Percentiles rank a stretch among this genome's conserved stretches.
phyloP scores from a whole-genome alignment of 257 asterid species.

The Asclepias syriaca region DNA sequence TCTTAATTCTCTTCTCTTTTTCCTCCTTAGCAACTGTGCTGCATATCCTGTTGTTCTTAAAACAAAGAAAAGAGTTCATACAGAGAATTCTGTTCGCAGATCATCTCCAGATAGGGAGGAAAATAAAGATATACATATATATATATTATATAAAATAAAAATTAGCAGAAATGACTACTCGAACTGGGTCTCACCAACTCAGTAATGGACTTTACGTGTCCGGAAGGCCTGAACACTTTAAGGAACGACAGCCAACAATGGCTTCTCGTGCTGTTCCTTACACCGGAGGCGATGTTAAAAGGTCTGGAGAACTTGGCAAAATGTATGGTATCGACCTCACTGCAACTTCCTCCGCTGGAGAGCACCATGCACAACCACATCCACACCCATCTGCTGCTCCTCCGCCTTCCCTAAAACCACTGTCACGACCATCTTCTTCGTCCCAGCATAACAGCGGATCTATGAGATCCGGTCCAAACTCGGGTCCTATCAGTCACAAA shows the following conservation, averaged over 20 bases:
- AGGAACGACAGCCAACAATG: slow-evolving; percentile 67
- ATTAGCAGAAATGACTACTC: slow-evolving; percentile 36
- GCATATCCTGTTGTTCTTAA: too few species aligned
- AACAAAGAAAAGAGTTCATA: not conserved
- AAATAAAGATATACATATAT: not conserved
- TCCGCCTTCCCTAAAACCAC: slow-evolving; percentile 43
- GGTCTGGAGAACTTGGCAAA: slow-evolving; percentile 81
- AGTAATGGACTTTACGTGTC: slow-evolving; percentile 86
- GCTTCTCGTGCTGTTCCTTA: slow-evolving; percentile 71
- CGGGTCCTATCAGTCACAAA: slow-evolving; percentile 51
- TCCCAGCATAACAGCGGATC: slow-evolving; percentile 79
- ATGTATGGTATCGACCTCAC: slow-evolving; percentile 69
- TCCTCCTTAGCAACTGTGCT: slow-evolving; percentile 4
- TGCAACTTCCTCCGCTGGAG: slow-evolving; percentile 25
- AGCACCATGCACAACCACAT: slow-evolving; percentile 27
- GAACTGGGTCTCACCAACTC: slow-evolving; percentile 88
- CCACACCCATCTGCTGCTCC: slow-evolving; percentile 9
- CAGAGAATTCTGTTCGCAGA: not conserved
- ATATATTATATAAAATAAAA: not conserved
- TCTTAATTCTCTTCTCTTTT: not conserved
- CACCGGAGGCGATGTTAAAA: slow-evolving; percentile 90
- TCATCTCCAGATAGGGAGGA: not conserved
- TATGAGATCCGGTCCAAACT: slow-evolving; percentile 81
- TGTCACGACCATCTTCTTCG: slow-evolving; percentile 51
- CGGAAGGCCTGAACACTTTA: slow-evolving; percentile 71